phyloP scores from a whole-genome alignment of 768 basidiomycete species.

The Cystofilobasidium macerans region DNA sequence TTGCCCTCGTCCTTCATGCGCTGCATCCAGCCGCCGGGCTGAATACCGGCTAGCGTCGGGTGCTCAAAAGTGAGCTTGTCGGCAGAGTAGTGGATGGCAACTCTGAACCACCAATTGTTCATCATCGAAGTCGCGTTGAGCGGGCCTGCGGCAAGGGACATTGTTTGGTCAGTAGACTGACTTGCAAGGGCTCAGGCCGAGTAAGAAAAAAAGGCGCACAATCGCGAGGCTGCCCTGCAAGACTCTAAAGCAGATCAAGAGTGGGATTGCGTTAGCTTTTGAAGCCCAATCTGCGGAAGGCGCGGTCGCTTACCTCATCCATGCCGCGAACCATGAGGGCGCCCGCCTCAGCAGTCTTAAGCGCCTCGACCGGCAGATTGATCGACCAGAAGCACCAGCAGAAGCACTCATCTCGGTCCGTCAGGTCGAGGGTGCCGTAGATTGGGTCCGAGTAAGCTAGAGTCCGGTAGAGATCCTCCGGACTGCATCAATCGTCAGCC shows the following conservation, averaged over 20 bases:
- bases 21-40: slow-evolving; percentile 54
- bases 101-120: slow-evolving; percentile 48
- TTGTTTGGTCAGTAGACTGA: background rate
- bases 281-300: background rate
- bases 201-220: slow-evolving; percentile 38
- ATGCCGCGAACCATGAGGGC: slow-evolving; percentile 46
- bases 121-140: slow-evolving; percentile 6
- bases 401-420: slow-evolving; percentile 46
- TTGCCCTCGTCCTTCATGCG: slow-evolving; percentile 45
- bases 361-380: slow-evolving; percentile 37
- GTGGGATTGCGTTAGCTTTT: no score
- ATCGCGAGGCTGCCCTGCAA: slow-evolving; percentile 46
- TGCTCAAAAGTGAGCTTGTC: slow-evolving; percentile 48
- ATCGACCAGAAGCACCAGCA: slow-evolving; percentile 56
- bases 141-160: no score
- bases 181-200: slow-evolving; percentile 2
- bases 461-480: slow-evolving; percentile 47
- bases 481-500: slow-evolving; percentile 39
- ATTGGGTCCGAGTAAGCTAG: slow-evolving; percentile 39
- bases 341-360: slow-evolving; percentile 37
- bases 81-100: slow-evolving; percentile 43
- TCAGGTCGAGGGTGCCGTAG: slow-evolving; percentile 47
- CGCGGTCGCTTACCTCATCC: slow-evolving; percentile 42
- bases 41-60: slow-evolving; percentile 47
- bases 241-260: slow-evolving; percentile 17